Percentiles rank a stretch among this genome's conserved stretches.
Evolutionary conservation across 331 rosid genomes (phyloP).

Genomic region (Erythrophleum ivorense): DNA sequence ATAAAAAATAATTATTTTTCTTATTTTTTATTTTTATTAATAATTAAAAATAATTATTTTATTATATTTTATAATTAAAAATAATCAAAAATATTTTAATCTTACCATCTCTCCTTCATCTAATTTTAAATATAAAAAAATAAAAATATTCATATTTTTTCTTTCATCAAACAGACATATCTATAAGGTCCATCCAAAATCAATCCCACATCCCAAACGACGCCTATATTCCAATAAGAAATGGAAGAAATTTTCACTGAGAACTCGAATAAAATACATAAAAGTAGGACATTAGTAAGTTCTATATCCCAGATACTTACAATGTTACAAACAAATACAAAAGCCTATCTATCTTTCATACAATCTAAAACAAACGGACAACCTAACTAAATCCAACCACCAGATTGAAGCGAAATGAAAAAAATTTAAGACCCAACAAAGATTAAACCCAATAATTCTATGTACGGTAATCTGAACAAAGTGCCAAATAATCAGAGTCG

Average conservation of each 20-base stretch:
- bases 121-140: too few species aligned
- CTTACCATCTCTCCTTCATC: too few species aligned
- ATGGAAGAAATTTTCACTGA: not conserved
- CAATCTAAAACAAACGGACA: not conserved
- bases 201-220: too few species aligned
- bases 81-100: too few species aligned
- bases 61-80: too few species aligned
- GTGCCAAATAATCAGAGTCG: conserved; percentile 23
- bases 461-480: conserved; percentile 35
- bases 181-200: too few species aligned
- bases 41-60: too few species aligned
- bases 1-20: too few species aligned
- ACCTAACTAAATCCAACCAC: not conserved
- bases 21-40: too few species aligned
- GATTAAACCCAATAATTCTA: conserved; percentile 5
- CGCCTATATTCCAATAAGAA: not conserved
- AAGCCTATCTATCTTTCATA: not conserved
- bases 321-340: not conserved
- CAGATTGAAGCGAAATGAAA: not conserved
- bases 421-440: not conserved
- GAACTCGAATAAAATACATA: not conserved
- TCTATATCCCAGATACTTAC: not conserved
- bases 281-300: fast-evolving
- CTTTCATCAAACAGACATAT: too few species aligned
- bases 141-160: too few species aligned